These are phyloP conservation scores for Angomonas desouzai DNA, from an alignment of 208 protist genomes.

Conservation along the genomic window DNA sequence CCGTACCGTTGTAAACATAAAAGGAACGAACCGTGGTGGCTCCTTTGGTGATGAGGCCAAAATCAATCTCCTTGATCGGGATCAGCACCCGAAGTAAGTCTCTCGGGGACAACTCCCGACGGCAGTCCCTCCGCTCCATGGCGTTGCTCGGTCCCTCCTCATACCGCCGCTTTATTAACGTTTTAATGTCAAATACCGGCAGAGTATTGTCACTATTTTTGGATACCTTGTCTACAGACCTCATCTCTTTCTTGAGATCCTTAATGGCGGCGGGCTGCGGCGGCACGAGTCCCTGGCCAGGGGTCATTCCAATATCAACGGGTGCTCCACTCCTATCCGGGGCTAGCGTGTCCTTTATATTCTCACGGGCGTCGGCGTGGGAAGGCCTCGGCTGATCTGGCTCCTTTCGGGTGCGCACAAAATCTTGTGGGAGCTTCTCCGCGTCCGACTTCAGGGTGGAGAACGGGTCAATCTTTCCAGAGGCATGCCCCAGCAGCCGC, in stretches of 20 bases:
- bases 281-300: conserved; percentile 63
- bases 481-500: conserved; percentile 48
- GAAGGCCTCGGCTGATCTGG: background rate
- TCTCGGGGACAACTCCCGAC: conserved; percentile 79
- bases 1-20: conserved; percentile 90
- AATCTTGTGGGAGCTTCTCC: conserved; percentile 61
- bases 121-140: conserved; percentile 89
- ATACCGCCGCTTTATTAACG: conserved; percentile 83
- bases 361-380: conserved; percentile 1
- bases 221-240: conserved; percentile 22
- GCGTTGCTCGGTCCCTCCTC: conserved; percentile 63
- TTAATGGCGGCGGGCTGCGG: conserved; percentile 36
- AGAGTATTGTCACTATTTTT: conserved; percentile 21
- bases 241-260: background rate
- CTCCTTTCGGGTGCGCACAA: conserved; percentile 24
- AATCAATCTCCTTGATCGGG: conserved; percentile 85
- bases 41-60: conserved; percentile 86
- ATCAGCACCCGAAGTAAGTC: conserved; percentile 77
- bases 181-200: conserved; percentile 68
- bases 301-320: conserved; percentile 86
- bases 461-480: conserved; percentile 11
- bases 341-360: conserved; percentile 1
- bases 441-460: conserved; percentile 23
- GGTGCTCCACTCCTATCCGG: conserved; percentile 12
- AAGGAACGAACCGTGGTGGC: conserved; percentile 73